phyloP scores from a whole-genome alignment of 352 stramenopile genomes.

The Globisporangium carolinianum region DNA sequence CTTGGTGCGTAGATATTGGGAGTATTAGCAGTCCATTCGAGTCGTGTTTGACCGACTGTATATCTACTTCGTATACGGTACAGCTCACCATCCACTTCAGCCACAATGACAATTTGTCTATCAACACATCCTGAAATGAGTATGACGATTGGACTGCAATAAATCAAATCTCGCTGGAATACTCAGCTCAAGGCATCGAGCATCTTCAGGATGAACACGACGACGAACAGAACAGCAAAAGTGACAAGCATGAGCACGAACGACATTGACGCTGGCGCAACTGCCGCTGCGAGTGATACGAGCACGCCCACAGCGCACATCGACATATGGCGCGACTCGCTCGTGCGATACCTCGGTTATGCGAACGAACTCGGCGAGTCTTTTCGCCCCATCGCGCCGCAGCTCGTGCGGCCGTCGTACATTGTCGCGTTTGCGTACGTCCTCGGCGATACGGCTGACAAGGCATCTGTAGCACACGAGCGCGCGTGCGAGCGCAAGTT shows the following conservation, averaged over 20 bases:
- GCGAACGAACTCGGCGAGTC: constrained; percentile 87
- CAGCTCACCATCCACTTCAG: no score
- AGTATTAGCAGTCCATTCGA: background rate
- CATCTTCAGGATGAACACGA: no score
- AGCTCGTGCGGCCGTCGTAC: constrained; percentile 72
- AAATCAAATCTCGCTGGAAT: no score
- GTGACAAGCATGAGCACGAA: background rate
- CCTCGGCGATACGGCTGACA: constrained; percentile 77
- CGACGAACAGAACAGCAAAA: background rate
- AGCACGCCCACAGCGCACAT: constrained; percentile 1
- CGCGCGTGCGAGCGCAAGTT: constrained; percentile 20
- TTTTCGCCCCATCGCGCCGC: constrained; percentile 72
- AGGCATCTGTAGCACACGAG: constrained; percentile 35
- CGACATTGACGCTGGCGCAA: background rate
- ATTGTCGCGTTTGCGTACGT: constrained; percentile 81
- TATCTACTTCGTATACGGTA: constrained; percentile 1
- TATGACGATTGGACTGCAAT: no score
- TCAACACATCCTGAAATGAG: background rate
- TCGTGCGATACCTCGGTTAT: constrained; percentile 86
- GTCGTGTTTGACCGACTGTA: background rate
- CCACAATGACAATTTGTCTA: background rate
- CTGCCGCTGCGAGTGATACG: background rate
- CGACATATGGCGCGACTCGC: constrained; percentile 82
- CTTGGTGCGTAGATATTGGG: no score
- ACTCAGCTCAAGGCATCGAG: no score